Conservation (phyloP, 495 filamentous ascomycete species). For the Penicillium cataractarum region DNA sequence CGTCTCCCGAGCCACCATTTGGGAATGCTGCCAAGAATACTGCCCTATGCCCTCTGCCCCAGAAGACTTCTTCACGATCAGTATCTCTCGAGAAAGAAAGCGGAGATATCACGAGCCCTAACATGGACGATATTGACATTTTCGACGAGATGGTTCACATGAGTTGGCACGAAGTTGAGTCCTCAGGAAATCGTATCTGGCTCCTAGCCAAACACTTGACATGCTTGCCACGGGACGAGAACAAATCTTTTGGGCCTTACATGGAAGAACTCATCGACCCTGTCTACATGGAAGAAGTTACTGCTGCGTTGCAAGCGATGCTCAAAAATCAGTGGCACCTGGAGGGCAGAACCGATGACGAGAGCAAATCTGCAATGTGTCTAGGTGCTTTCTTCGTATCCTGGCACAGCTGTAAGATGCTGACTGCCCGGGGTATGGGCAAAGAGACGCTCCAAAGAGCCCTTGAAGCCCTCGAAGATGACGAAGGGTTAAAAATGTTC, state of each 20-base stretch:
- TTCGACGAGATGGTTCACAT: not conserved
- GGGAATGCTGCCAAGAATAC: not conserved
- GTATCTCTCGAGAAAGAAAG: not conserved
- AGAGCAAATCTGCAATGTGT: conserved; percentile 32
- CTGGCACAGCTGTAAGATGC: conserved; percentile 36
- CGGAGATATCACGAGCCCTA: not conserved
- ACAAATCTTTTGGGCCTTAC: not conserved
- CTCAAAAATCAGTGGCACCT: conserved; percentile 1
- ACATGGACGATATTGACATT: conserved; percentile 8
- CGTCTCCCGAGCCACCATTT: not conserved
- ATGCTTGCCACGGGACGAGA: not conserved
- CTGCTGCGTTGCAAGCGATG: conserved; percentile 16
- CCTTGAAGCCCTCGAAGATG: not conserved
- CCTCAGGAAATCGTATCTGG: not conserved
- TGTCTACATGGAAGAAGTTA: conserved; percentile 10
- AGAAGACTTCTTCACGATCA: not conserved
- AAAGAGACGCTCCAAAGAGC: not conserved
- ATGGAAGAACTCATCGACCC: not conserved
- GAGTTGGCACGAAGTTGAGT: conserved; percentile 3
- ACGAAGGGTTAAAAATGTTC: not conserved
- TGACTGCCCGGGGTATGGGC: not conserved
- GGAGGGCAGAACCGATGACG: not conserved
- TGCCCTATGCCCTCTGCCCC: not conserved
- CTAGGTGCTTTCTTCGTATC: conserved; percentile 42
- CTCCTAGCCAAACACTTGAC: conserved; percentile 20